A percentile compares a stretch with the other conserved stretches of the same genome.
phyloP scores from a whole-genome alignment of 2,329 filamentous ascomycete species.

The Fusarium acutatum region DNA sequence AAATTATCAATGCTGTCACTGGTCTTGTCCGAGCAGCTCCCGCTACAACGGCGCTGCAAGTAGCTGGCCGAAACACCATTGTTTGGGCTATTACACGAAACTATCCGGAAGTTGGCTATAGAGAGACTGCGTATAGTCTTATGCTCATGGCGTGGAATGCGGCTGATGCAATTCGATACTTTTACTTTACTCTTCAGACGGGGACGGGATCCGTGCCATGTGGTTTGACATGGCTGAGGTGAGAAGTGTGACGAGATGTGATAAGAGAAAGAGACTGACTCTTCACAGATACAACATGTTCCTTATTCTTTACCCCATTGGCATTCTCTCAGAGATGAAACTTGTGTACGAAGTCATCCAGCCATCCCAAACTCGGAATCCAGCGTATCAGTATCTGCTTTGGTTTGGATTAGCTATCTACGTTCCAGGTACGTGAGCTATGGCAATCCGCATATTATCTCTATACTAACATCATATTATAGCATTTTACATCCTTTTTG shows the following conservation, averaged over 20 bases:
- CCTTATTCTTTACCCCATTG: conserved; percentile 24
- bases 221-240: conserved; percentile 31
- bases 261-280: not conserved
- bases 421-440: conserved; percentile 6
- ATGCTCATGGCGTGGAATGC: conserved; percentile 36
- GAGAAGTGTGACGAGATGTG: not conserved
- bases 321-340: conserved; percentile 28
- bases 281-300: conserved; percentile 29
- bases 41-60: conserved; percentile 28
- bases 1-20: conserved; percentile 18
- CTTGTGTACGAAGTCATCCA: conserved; percentile 33
- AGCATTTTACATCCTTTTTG: conserved; percentile 29
- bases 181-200: conserved; percentile 30
- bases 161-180: conserved; percentile 29
- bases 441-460: rapidly evolving
- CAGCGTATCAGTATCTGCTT: conserved; percentile 26
- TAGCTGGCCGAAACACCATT: conserved; percentile 35
- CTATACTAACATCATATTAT: not conserved
- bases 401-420: conserved; percentile 31
- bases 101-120: conserved; percentile 22
- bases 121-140: conserved; percentile 23
- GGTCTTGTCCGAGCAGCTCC: conserved; percentile 32
- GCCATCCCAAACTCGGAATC: conserved; percentile 23
- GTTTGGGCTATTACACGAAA: conserved; percentile 37
- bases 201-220: conserved; percentile 7